Base-by-base conservation (phyloP, 208 protist genomes). In the Crithidia mellificae region DNA sequence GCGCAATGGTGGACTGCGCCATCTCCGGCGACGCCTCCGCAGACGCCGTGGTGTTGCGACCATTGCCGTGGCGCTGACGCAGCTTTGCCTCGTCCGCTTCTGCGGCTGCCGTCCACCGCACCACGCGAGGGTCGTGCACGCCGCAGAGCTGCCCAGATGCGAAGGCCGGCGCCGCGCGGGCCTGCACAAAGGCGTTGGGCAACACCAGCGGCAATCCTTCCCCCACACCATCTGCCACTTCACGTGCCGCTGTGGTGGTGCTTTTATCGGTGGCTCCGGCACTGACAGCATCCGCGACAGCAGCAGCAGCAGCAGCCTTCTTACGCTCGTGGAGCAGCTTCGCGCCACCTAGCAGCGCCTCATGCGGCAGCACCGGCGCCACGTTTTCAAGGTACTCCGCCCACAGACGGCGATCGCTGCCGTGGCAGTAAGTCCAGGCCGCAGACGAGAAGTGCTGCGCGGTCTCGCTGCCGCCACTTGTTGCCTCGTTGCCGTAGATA, bases 391-490 rank as follows among this genome's bases (percentile, higher is more conserved):
- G 72, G 67, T 92, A 85, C 72, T 96, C 89, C 12, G 72, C 72
- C 86, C 88, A 96, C 22, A 96, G 67, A n/a, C 92, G 85, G 22
- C 81, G 87, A 66, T 96, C 92, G 25, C 79, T 79, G 30, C 71
- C 69, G 49, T 85, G 73, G 74, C 92, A 96, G 76, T 96, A 95
- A n/a, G 74, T 57, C 90, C 92, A 96, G 27, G 68, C 64, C 17
- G 51, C 34, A 11, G 77, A 51, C 19, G 69, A 27, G 22, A 54
- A 54, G 55, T 19, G 44, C 22, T 46, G 43, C 43, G 43, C 12
- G 43, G 5, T 51, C 38, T 55, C 19, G n/a, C 69, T n/a, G 46
- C 63, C 0, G 47, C 15, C n/a, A n/a, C n/a, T 52, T 5, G 22
- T 52, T 6, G 57, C 29, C 14, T 59, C 63, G 50, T 59, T 73